A percentile compares a stretch with the other conserved stretches of the same genome.
These are phyloP conservation scores for Fusarium fujikuroi DNA, from an alignment of 2,329 filamentous ascomycete genomes.

Conservation along the genomic window DNA sequence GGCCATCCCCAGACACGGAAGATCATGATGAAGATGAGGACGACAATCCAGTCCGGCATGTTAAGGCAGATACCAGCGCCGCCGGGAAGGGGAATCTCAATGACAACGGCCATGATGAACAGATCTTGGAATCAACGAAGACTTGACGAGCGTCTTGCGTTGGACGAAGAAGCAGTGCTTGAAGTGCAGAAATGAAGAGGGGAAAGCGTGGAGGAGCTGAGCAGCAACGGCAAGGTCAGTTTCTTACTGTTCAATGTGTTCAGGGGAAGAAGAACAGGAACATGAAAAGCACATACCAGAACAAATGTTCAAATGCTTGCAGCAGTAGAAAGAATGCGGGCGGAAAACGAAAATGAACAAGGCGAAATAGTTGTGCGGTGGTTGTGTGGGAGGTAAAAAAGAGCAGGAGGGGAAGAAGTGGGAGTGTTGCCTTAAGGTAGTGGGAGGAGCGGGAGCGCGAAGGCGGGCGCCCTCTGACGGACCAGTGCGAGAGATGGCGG, in stretches of 20 bases:
- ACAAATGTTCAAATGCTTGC: neutral
- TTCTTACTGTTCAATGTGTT: neutral
- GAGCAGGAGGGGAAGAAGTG: neutral
- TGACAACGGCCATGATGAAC: neutral
- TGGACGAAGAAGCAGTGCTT: neutral
- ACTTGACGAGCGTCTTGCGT: neutral
- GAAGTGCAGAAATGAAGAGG: neutral
- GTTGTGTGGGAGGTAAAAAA: neutral
- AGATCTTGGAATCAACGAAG: neutral
- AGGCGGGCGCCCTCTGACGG: neutral
- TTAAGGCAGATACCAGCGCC: neutral
- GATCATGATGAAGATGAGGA: neutral
- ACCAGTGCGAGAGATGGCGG: neutral
- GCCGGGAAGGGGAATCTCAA: neutral
- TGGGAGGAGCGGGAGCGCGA: slow-evolving; percentile 1
- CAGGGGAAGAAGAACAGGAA: neutral
- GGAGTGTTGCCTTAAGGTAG: neutral
- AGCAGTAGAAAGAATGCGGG: neutral
- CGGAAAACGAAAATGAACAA: neutral
- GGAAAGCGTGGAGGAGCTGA: neutral
- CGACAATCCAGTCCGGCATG: neutral
- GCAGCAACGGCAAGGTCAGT: neutral
- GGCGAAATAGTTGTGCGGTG: neutral
- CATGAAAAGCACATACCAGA: slow-evolving; percentile 5
- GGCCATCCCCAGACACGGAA: neutral